These are phyloP conservation scores for Umbelopsis sp. DNA, from an alignment of 371 early-diverging fungal species.

Conservation along the genomic window DNA sequence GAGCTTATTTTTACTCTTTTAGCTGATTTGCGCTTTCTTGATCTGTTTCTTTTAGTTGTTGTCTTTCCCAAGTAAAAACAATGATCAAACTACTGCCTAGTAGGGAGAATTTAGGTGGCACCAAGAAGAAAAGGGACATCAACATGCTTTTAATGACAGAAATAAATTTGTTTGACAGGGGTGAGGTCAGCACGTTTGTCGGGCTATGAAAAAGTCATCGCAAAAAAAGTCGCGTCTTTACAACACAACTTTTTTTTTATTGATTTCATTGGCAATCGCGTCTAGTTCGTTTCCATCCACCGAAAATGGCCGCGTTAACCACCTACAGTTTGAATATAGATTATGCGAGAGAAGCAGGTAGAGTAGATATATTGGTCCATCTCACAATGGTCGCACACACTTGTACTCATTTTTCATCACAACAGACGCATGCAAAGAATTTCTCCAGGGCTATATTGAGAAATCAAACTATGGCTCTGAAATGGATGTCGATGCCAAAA, in stretches of 20 bases:
- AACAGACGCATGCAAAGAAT: conserved; percentile 32
- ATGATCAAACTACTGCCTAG: not conserved
- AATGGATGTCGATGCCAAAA: conserved; percentile 34
- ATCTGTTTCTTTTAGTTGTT: no score
- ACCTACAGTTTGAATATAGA: conserved; percentile 13
- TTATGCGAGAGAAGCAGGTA: conserved; percentile 46
- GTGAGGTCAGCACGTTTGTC: not conserved
- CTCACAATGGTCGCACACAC: not conserved
- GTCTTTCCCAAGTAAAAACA: not conserved
- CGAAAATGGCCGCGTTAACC: conserved; percentile 6
- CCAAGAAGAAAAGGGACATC: not conserved
- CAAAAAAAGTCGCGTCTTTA: conserved; percentile 20
- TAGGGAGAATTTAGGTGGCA: not conserved
- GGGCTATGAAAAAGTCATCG: conserved; percentile 6
- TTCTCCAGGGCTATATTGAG: conserved; percentile 36
- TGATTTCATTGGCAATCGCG: not conserved
- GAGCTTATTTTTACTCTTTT: no score
- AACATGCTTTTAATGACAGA: not conserved
- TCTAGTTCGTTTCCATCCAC: not conserved
- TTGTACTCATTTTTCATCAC: not conserved
- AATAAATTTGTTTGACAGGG: not conserved
- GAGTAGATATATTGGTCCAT: not conserved
- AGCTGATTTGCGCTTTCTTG: no score
- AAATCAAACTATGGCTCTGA: conserved; percentile 19
- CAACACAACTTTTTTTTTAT: not conserved